These are phyloP conservation scores for Trametes meyenii DNA, from an alignment of 768 basidiomycete species.

Conservation along the genomic window DNA sequence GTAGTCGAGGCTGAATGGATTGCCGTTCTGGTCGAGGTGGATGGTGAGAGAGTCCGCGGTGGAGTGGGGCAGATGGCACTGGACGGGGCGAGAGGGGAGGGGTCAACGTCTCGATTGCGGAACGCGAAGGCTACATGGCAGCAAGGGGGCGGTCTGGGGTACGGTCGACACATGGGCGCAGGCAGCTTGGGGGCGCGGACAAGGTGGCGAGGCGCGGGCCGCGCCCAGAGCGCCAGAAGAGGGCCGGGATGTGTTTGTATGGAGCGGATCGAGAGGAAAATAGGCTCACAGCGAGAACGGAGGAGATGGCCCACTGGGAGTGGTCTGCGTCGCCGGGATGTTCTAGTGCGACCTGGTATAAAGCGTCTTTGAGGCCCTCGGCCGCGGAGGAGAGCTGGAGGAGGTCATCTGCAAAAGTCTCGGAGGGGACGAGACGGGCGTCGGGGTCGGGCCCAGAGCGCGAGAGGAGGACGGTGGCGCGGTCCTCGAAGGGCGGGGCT, in stretches of 20 bases:
- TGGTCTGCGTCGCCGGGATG: slow-evolving; percentile 45
- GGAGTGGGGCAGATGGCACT: slow-evolving; percentile 70
- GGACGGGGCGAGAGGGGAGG: slow-evolving; percentile 7
- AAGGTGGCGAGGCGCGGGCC: neutral
- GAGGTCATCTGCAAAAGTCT: slow-evolving; percentile 49
- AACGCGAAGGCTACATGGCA: neutral
- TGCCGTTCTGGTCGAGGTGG: slow-evolving; percentile 47
- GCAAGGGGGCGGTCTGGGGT: neutral
- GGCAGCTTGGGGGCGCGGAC: neutral
- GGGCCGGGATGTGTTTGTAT: neutral
- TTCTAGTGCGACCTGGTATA: slow-evolving; percentile 75
- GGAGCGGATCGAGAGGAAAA: slow-evolving; percentile 7
- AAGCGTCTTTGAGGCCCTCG: slow-evolving; percentile 39
- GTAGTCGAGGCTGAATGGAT: slow-evolving; percentile 72
- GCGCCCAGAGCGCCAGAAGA: slow-evolving; percentile 4
- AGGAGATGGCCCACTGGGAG: slow-evolving; percentile 57
- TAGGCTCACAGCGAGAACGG: slow-evolving; percentile 59
- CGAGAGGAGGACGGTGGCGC: slow-evolving; percentile 45
- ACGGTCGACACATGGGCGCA: neutral
- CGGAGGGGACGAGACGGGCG: slow-evolving; percentile 39
- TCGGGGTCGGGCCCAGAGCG: slow-evolving; percentile 21
- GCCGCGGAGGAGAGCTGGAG: slow-evolving; percentile 45
- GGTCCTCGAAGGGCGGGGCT: slow-evolving; percentile 41
- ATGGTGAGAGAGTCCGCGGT: slow-evolving; percentile 60
- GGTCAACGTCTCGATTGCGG: slow-evolving; percentile 10